Percentiles rank a stretch among this genome's conserved stretches.
Evolutionary conservation across 495 filamentous ascomycete genomes (phyloP).

Genomic region (Pyrenopolyporus hunteri): DNA sequence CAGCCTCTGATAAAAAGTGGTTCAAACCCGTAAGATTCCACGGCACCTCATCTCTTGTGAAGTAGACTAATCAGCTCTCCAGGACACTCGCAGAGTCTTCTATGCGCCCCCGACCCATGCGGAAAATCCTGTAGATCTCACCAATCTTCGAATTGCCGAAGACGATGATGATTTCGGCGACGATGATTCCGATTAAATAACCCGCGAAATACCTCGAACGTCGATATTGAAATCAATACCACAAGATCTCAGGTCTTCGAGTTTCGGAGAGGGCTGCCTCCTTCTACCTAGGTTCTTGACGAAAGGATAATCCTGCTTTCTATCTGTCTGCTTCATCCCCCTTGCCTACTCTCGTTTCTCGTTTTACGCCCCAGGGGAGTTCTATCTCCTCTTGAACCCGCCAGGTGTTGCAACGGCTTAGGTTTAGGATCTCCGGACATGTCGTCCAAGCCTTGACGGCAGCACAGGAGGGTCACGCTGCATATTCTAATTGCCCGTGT

Average conservation of each 20-base stretch:
- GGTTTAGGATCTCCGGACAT: neutral
- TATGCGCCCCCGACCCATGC: neutral
- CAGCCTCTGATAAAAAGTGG: neutral
- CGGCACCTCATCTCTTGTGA: neutral
- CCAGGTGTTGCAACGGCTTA: neutral
- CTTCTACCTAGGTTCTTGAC: too few species aligned
- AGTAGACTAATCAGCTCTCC: neutral
- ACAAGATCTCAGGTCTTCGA: too few species aligned
- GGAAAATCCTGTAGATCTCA: neutral
- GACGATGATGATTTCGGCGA: neutral
- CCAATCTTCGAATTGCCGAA: neutral
- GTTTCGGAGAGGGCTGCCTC: too few species aligned
- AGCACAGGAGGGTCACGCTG: neutral
- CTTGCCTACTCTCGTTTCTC: too few species aligned
- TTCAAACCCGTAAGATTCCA: slow-evolving; percentile 17
- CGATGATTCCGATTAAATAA: too few species aligned
- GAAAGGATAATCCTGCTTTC: too few species aligned
- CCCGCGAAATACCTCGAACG: too few species aligned
- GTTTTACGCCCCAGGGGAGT: neutral
- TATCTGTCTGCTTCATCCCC: too few species aligned
- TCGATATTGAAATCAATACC: too few species aligned
- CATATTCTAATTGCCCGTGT: neutral
- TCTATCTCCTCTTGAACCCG: neutral
- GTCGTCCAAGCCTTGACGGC: neutral
- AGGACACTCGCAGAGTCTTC: slow-evolving; percentile 25